Evolutionary conservation across 495 filamentous ascomycete species (phyloP), one percentile per base, ranked within the genome.

Genomic region (Aspergillus coremiiformis): DNA sequence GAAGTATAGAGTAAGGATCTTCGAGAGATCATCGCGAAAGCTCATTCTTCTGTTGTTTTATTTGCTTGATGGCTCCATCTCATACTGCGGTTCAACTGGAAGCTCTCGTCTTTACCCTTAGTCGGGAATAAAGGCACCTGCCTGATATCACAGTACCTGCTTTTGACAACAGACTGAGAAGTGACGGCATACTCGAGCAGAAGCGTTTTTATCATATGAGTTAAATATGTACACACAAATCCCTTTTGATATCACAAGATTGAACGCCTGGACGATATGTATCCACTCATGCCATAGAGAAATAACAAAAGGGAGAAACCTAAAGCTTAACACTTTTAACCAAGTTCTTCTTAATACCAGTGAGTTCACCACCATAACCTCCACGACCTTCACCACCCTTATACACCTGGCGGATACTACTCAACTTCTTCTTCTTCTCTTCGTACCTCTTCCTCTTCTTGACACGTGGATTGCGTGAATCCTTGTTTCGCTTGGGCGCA

Each of bases 361-460:
- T 95, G 77, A 86, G 66, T 70, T 98, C 93, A 67, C 93, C 93
- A 56, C 77, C 81, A 72, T 98, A 98, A 7, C 89, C 87, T 59
- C 93, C 91, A 59, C 77, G 81, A 46, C 84, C 83, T 70, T 96
- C 87, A 29, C 90, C 92, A 60, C 90, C 92, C 72, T 86, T 87
- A 69, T 89, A 98, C 33, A 89, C 72, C 33, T 86, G 77, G 76
- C 83, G 88, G 66, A 87, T 82, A 65, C 84, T 90, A 44, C 78
- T 78, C 66, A 97, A 68, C 78, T 96, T 96, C 84, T 94, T 96
- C 78, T 89, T 84, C 78, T 94, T 95, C 42, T 87, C 83, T 59
- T 92, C 90, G 69, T 78, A 98, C 81, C 83, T 88, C 81, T 86
- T 86, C 70, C 87, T 79, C 86, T 96, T 98, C 85, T 97, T 98